Conservation (phyloP, 768 basidiomycete species). For the Nevesoporus exiguus region DNA sequence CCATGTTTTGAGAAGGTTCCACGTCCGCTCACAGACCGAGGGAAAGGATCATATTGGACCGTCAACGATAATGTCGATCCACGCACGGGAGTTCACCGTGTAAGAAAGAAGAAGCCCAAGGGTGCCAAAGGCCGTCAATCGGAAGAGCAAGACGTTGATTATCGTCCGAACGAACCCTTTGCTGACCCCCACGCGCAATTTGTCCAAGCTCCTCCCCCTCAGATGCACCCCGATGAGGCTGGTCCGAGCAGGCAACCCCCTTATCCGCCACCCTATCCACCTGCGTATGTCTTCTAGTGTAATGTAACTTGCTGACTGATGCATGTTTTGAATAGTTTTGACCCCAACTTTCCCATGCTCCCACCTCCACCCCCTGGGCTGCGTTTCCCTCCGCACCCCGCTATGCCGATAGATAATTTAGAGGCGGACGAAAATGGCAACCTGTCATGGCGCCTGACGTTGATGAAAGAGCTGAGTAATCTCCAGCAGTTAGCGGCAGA, state of each 20-base stretch:
- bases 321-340: constrained; percentile 48
- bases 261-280: constrained; percentile 60
- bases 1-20: constrained; percentile 91
- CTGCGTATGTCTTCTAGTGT: constrained; percentile 38
- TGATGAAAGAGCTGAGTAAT: constrained; percentile 76
- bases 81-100: constrained; percentile 82
- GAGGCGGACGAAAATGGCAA: constrained; percentile 77
- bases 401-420: constrained; percentile 67
- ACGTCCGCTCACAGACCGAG: constrained; percentile 86
- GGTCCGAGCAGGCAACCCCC: constrained; percentile 56
- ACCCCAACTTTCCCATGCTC: constrained; percentile 70
- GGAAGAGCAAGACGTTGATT: constrained; percentile 64
- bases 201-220: constrained; percentile 43
- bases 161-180: constrained; percentile 54
- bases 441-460: constrained; percentile 74
- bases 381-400: constrained; percentile 55
- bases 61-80: constrained; percentile 89
- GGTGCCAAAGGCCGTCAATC: constrained; percentile 46
- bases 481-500: constrained; percentile 74
- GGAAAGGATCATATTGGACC: constrained; percentile 91
- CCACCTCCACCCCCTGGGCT: constrained; percentile 47
- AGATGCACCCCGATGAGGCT: constrained; percentile 58
- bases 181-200: constrained; percentile 56
- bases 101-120: constrained; percentile 84
- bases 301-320: constrained; percentile 1